Evolutionary conservation across 139 green algal genomes (phyloP).

Genomic region (Closterium sp.): DNA sequence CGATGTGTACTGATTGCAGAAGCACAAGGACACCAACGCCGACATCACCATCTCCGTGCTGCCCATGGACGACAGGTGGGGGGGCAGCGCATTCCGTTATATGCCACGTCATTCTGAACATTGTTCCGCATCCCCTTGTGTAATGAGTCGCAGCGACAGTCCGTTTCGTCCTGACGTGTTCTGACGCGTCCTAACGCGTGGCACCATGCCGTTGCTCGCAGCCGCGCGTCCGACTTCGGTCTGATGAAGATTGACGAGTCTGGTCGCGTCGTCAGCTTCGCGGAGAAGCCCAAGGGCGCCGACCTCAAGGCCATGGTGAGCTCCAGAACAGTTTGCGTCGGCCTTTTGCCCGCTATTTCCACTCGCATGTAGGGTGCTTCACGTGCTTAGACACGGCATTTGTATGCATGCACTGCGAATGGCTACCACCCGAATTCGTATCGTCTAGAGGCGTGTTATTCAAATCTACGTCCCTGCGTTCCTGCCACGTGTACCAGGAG

Average conservation of each 20-base stretch:
- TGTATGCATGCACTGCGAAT: too few relatives aligned
- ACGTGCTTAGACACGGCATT: neutral
- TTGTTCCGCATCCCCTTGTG: neutral
- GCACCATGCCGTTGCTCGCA: neutral
- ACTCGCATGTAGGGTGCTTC: too few relatives aligned
- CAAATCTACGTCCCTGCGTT: too few relatives aligned
- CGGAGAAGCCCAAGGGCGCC: conserved; percentile 95
- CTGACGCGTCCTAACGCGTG: neutral
- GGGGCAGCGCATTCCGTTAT: too few relatives aligned
- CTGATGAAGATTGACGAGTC: conserved; percentile 98
- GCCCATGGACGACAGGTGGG: conserved; percentile 85
- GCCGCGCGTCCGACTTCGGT: conserved; percentile 77
- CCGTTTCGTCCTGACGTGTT: neutral
- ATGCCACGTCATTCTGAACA: neutral
- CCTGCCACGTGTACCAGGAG: conserved; percentile 4
- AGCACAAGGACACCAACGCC: conserved; percentile 79
- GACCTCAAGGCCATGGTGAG: conserved; percentile 78
- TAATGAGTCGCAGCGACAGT: neutral
- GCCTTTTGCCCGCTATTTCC: too few relatives aligned
- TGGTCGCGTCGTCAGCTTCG: conserved; percentile 88
- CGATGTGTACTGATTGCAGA: conserved; percentile 44
- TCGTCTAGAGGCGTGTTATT: too few relatives aligned
- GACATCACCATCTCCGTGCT: conserved; percentile 98
- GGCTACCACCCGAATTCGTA: too few relatives aligned
- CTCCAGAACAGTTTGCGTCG: neutral